Evolutionary conservation across 345 rosid genomes (phyloP).

Genomic region (Combretum micranthum): DNA sequence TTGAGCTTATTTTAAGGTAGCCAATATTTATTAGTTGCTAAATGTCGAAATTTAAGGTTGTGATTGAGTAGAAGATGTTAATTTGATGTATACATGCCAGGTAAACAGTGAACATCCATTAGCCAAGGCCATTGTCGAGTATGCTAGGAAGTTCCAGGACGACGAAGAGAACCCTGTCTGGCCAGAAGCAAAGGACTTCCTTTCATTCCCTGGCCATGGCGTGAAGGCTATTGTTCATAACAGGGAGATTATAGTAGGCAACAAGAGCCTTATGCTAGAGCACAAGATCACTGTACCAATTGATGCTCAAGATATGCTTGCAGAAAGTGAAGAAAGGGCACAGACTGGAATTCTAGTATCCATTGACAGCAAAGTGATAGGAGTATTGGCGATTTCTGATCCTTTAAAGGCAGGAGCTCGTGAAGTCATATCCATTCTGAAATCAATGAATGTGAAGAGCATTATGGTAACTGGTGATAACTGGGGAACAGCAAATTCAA

Average conservation of each 20-base stretch:
- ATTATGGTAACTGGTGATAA: conserved; percentile 96
- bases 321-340: conserved; percentile 69
- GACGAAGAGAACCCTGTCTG: conserved; percentile 71
- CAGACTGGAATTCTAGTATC: conserved; percentile 81
- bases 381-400: conserved; percentile 76
- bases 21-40: background rate
- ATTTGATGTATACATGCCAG: conserved; percentile 17
- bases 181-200: conserved; percentile 75
- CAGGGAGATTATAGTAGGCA: conserved; percentile 67
- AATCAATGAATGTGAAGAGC: conserved; percentile 70
- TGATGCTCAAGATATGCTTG: conserved; percentile 64
- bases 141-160: conserved; percentile 68
- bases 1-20: background rate
- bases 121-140: conserved; percentile 80
- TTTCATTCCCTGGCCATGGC: conserved; percentile 80
- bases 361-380: conserved; percentile 47
- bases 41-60: too few relatives aligned
- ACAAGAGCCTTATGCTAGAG: conserved; percentile 60
- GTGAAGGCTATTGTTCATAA: conserved; percentile 62
- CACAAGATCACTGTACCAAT: conserved; percentile 33
- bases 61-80: too few relatives aligned
- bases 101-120: conserved; percentile 90
- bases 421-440: conserved; percentile 69
- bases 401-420: conserved; percentile 66
- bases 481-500: conserved; percentile 91